These are phyloP conservation scores for Neofusicoccum parvum DNA, from an alignment of 2,329 filamentous ascomycete genomes.

Conservation along the genomic window DNA sequence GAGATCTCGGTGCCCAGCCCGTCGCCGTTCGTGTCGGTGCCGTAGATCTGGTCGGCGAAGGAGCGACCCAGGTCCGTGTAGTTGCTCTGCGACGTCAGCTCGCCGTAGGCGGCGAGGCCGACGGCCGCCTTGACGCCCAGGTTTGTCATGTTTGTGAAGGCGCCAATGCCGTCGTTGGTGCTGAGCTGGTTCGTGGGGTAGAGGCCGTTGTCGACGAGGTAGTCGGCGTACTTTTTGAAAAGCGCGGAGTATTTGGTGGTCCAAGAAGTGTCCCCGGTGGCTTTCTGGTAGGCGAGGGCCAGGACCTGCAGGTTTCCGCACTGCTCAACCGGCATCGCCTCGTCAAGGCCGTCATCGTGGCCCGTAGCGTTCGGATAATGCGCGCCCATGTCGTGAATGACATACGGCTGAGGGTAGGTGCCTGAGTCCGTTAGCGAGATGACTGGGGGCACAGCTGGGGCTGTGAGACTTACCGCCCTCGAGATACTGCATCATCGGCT, in stretches of 20 bases:
- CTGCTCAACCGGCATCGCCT: conserved; percentile 48
- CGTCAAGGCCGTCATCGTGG: conserved; percentile 41
- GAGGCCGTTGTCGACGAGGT: conserved; percentile 43
- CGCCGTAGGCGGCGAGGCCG: conserved; percentile 49
- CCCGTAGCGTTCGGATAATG: conserved; percentile 46
- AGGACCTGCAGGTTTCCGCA: conserved; percentile 45
- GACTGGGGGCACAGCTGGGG: too few species aligned
- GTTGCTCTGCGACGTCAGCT: conserved; percentile 38
- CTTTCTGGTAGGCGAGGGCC: conserved; percentile 40
- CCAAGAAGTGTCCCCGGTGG: conserved; percentile 44
- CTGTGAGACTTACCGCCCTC: conserved; percentile 36
- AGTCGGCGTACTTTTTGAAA: conserved; percentile 45
- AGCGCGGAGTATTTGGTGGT: conserved; percentile 37
- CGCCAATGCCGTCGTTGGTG: conserved; percentile 47
- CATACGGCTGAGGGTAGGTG: conserved; percentile 32
- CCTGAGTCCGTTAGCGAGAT: neutral
- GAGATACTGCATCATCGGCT: conserved; percentile 48
- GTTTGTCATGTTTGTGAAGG: conserved; percentile 48
- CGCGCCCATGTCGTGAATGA: conserved; percentile 46
- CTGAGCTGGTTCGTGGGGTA: conserved; percentile 44
- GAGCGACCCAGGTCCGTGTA: conserved; percentile 41
- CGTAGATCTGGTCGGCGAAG: conserved; percentile 27
- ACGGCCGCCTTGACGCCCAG: conserved; percentile 52
- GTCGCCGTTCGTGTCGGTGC: conserved; percentile 11
- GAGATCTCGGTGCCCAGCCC: conserved; percentile 20